phyloP scores from a whole-genome alignment of 2,329 filamentous ascomycete genomes.

The Thielaviopsis ethacetica region DNA sequence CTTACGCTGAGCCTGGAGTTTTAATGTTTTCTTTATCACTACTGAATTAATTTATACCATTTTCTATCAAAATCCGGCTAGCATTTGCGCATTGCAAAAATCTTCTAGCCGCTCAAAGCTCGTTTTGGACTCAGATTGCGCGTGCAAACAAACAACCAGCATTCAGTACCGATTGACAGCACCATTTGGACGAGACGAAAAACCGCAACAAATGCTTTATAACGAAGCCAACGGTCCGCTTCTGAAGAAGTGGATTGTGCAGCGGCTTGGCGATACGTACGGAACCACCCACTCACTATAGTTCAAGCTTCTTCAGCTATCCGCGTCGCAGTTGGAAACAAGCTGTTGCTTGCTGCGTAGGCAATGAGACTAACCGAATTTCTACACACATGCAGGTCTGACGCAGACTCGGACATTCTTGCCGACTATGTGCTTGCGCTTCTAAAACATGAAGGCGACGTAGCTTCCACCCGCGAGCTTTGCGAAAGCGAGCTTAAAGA shows the following conservation, averaged over 20 bases:
- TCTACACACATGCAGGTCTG: constrained; percentile 39
- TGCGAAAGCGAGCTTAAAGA: constrained; percentile 59
- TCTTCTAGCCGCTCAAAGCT: too few relatives aligned
- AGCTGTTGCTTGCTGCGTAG: background rate
- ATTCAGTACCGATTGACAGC: too few relatives aligned
- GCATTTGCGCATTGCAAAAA: too few relatives aligned
- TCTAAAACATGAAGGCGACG: constrained; percentile 44
- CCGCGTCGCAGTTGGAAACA: background rate
- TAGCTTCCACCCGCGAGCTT: constrained; percentile 45
- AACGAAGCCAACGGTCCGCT: constrained; percentile 42
- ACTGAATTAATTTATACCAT: too few relatives aligned
- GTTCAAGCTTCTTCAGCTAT: constrained; percentile 8
- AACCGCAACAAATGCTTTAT: constrained; percentile 35
- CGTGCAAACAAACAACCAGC: too few relatives aligned
- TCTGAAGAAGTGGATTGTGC: constrained; percentile 64
- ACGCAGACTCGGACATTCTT: constrained; percentile 66
- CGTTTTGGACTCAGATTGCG: too few relatives aligned
- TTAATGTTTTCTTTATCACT: too few relatives aligned
- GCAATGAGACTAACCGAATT: constrained; percentile 8
- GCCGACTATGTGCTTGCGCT: constrained; percentile 74
- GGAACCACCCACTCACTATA: constrained; percentile 18
- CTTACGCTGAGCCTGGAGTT: too few relatives aligned
- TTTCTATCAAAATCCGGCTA: too few relatives aligned
- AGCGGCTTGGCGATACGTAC: constrained; percentile 59
- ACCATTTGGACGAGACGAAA: background rate